Base-by-base conservation (phyloP, 2,329 filamentous ascomycete species). In the Fusarium poae region DNA sequence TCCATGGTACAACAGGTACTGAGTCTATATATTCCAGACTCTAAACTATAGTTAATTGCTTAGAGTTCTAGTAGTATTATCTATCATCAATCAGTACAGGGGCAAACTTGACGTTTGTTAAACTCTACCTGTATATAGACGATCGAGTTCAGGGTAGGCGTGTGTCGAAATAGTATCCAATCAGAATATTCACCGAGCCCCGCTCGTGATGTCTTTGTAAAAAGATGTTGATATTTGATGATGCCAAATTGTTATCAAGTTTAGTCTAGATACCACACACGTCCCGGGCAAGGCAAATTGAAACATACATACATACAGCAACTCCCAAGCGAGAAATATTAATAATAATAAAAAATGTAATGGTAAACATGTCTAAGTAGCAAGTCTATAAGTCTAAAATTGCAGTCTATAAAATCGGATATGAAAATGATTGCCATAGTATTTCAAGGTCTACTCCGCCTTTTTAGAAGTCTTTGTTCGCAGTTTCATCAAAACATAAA, bases 401-500 rank as follows among this genome's bases (percentile, higher is more conserved):
- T 62, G 12, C 29, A 46, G 40, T 55, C 44, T 64, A 45, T 65
- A 3, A 45, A 30, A 45, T 13, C 2, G 9, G 45, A 20, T 9
- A 27, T 18, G 10, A 11, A 29, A 13, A 20, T 4, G 0, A 5
- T 21, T 18, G 15, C 21, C 9, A 29, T 4, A 10, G 12, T 11
- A 15, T 7, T n/a, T n/a, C 12, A 6, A 35, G 2, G 12, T 56
- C 11, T 66, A 74, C 73, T 82, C 78, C 1, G 82, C 81, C 75
- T 80, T 82, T 77, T 84, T 84, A 2, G 82, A 82, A 10, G 79
- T 78, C 78, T 84, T 84, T 21, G 81, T 84, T 23, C 82, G 75
- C 42, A 84, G 75, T 77, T 83, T 84, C 82, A 84, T 84, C 54
- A 84, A 72, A 3, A 71, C 59, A 57, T 80, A 83, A 9, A 85